Evolutionary conservation across 805 yeast species (phyloP).

Genomic region (Diddensiella transvaalensis): DNA sequence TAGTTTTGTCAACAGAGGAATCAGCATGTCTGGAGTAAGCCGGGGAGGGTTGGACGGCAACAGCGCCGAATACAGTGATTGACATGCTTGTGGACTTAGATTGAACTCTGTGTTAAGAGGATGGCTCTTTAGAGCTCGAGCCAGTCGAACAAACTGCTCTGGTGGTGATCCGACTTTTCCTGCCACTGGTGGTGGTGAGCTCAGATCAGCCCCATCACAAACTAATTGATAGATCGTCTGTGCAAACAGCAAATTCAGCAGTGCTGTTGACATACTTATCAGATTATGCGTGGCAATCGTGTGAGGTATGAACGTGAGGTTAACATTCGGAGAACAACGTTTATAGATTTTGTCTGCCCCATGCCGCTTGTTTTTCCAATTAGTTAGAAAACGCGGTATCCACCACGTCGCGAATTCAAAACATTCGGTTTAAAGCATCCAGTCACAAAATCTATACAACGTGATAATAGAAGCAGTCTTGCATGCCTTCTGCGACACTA

Average conservation of each 20-base stretch:
- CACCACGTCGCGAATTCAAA: too few species aligned
- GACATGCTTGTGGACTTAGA: conserved; percentile 24
- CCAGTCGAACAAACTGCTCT: conserved; percentile 17
- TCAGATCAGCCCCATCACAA: conserved; percentile 9
- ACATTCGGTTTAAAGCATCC: too few species aligned
- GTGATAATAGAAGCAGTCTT: too few species aligned
- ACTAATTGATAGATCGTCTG: conserved; percentile 25
- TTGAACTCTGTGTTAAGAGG: conserved; percentile 24
- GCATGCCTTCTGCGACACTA: conserved; percentile 13
- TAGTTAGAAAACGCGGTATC: too few species aligned
- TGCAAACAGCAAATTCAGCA: conserved; percentile 26
- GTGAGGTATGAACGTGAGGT: too few species aligned
- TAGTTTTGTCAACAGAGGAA: conserved; percentile 22
- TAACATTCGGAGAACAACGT: too few species aligned
- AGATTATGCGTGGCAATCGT: too few species aligned
- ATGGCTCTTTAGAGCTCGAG: conserved; percentile 21
- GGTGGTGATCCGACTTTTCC: background rate
- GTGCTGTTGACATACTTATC: conserved; percentile 27
- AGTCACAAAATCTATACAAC: too few species aligned
- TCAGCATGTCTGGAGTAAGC: conserved; percentile 21
- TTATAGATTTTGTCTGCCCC: too few species aligned
- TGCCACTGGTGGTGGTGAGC: conserved; percentile 1
- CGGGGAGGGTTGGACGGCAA: conserved; percentile 19
- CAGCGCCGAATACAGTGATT: conserved; percentile 23
- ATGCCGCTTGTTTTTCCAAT: too few species aligned